phyloP scores from a whole-genome alignment of 257 asterid species.

The Ocimum tenuiflorum region DNA sequence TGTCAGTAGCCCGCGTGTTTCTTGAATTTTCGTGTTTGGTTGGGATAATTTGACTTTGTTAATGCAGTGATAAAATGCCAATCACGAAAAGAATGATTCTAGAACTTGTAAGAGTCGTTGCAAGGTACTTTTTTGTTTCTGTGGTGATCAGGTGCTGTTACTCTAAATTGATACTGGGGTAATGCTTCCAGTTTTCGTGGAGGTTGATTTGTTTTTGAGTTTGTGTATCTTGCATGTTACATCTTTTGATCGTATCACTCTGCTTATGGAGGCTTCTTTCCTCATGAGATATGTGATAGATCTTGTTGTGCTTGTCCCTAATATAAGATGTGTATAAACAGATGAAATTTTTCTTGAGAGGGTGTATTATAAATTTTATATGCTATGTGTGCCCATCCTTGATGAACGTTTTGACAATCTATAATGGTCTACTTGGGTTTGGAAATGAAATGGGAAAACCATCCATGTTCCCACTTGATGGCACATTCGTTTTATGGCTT shows the following conservation, averaged over 20 bases:
- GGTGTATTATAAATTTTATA: background rate
- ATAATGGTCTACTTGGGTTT: background rate
- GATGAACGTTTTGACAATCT: background rate
- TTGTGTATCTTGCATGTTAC: background rate
- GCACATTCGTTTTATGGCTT: background rate
- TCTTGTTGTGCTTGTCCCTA: background rate
- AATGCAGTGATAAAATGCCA: background rate
- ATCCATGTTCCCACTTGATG: background rate
- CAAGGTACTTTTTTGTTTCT: background rate
- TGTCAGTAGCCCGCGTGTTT: background rate
- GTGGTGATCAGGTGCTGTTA: background rate
- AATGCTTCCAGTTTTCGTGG: background rate
- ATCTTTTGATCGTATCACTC: background rate
- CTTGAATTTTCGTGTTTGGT: background rate
- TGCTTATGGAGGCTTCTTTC: background rate
- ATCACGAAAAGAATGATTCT: background rate
- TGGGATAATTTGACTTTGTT: background rate
- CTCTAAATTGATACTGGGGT: background rate
- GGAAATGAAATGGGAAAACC: background rate
- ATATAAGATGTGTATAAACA: background rate
- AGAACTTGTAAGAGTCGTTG: background rate
- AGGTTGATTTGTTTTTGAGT: background rate
- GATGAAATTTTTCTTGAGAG: background rate
- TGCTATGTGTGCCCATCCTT: background rate
- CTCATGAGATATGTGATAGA: background rate